phyloP scores from a whole-genome alignment of 1,139 yeast genomes.

The Magnusiomyces tetraspermus region DNA sequence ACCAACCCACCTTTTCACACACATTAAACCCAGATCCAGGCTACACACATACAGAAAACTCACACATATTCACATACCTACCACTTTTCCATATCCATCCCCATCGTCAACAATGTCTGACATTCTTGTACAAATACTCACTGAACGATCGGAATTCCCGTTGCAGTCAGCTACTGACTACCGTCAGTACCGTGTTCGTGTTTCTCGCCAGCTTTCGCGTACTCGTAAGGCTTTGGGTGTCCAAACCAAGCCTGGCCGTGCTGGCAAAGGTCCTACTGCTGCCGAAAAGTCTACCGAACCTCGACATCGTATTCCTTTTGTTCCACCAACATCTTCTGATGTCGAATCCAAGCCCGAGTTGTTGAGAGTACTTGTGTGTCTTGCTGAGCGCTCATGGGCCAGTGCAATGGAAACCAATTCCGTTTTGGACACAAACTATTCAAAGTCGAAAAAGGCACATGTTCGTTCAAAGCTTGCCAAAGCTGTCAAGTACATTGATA shows the following conservation, averaged over 20 bases:
- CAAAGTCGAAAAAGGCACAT: slow-evolving; percentile 39
- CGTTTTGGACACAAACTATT: slow-evolving; percentile 45
- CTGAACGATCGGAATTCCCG: slow-evolving; percentile 26
- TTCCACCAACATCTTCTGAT: slow-evolving; percentile 32
- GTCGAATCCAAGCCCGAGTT: slow-evolving; percentile 39
- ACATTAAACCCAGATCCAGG: too few relatives aligned
- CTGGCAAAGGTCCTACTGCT: slow-evolving; percentile 31
- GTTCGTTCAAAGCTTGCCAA: slow-evolving; percentile 60
- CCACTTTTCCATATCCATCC: not conserved
- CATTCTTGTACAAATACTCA: slow-evolving; percentile 26
- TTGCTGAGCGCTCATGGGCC: slow-evolving; percentile 61
- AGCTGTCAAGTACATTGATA: slow-evolving; percentile 30
- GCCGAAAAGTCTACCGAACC: slow-evolving; percentile 28
- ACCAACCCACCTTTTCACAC: not conserved
- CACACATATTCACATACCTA: not conserved
- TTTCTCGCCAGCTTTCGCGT: slow-evolving; percentile 40
- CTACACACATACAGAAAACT: too few relatives aligned
- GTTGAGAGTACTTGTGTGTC: slow-evolving; percentile 43
- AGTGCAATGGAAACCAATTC: slow-evolving; percentile 58
- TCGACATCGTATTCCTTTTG: slow-evolving; percentile 27
- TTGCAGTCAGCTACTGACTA: slow-evolving; percentile 38
- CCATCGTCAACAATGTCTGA: slow-evolving; percentile 16
- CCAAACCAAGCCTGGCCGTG: slow-evolving; percentile 40
- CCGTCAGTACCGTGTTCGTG: slow-evolving; percentile 27
- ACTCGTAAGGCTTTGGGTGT: slow-evolving; percentile 50